phyloP scores from a whole-genome alignment of 768 basidiomycete species.

The Amanita phalloides region DNA sequence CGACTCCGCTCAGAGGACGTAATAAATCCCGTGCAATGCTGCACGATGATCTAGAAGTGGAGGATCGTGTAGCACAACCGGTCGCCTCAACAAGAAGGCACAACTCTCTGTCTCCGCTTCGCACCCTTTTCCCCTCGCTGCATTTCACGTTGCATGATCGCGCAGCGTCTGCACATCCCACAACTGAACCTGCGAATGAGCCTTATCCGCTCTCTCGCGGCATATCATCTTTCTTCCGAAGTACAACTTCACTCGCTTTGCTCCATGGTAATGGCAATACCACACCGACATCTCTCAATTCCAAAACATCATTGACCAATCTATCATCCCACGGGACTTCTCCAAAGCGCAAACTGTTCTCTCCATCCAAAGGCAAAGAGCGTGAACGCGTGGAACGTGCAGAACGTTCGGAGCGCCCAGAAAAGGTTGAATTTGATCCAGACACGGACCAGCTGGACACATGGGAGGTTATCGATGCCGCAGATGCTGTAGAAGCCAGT shows the following conservation, averaged over 20 bases:
- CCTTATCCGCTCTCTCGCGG: background rate
- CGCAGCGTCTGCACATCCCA: slow-evolving; percentile 4
- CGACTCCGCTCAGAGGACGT: background rate
- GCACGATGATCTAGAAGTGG: background rate
- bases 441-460: background rate
- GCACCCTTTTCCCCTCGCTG: slow-evolving; percentile 4
- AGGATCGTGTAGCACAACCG: background rate
- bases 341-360: background rate
- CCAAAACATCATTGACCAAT: slow-evolving; percentile 1
- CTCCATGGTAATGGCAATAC: background rate
- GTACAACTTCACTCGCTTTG: slow-evolving; percentile 4
- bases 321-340: background rate
- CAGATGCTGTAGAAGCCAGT: background rate
- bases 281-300: slow-evolving; percentile 1
- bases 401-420: background rate
- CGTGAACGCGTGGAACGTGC: background rate
- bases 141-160: slow-evolving; percentile 3
- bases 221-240: slow-evolving; percentile 3
- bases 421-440: background rate
- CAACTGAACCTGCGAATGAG: background rate
- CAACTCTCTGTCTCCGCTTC: slow-evolving; percentile 4
- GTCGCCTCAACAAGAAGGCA: background rate
- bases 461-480: slow-evolving; percentile 2
- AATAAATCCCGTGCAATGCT: background rate
- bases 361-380: slow-evolving; percentile 1